Evolutionary conservation across 768 basidiomycete species (phyloP), one percentile per base, ranked within the genome.

Genomic region (Boletus coccyginus): DNA sequence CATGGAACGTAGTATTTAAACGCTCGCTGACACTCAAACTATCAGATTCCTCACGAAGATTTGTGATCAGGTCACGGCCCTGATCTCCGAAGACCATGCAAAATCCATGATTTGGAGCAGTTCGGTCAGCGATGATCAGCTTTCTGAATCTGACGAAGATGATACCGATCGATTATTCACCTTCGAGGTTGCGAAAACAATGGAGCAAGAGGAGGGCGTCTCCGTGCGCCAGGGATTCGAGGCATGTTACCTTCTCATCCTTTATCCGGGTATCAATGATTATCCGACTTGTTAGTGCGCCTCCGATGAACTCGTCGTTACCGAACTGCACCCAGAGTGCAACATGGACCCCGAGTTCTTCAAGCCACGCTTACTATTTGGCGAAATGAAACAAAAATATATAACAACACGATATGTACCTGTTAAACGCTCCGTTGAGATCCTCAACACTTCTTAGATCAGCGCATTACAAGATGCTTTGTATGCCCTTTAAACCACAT

Each of bases 31-130:
- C 13, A 3, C 4, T 27, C 2, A 9, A 27, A 36, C 39, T 12
- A 16, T 12, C 32, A 86, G 84, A 47, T 86, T 84, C 61, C 77
- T 86, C 10, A 82, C 77, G 4, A 83, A 84, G 63, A 75, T 85
- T 7, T 70, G 78, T 14, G 84, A 86, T 57, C 84, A 86, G 66
- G 65, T 80, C 10, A 59, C 74, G 0, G 78, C 77, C 17, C 58
- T 85, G 27, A 62, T 86, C 29, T 81, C 84, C 6, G 64, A 75
- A 1, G 75, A 78, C 9, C 75, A 84, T 51, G 71, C 78, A 0
- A 63, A 70, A 21, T 65, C 75, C 8, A 68, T 86, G 52, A 66
- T 80, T 7, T 84, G 79, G 78, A 70, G 57, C 27, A 66, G 73
- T 16, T 70, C 77, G 2, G 46, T 53, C 17, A 45, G 67, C 16